Base-by-base conservation (phyloP, 2,329 filamentous ascomycete genomes). In the Aspergillus viridinutans region DNA sequence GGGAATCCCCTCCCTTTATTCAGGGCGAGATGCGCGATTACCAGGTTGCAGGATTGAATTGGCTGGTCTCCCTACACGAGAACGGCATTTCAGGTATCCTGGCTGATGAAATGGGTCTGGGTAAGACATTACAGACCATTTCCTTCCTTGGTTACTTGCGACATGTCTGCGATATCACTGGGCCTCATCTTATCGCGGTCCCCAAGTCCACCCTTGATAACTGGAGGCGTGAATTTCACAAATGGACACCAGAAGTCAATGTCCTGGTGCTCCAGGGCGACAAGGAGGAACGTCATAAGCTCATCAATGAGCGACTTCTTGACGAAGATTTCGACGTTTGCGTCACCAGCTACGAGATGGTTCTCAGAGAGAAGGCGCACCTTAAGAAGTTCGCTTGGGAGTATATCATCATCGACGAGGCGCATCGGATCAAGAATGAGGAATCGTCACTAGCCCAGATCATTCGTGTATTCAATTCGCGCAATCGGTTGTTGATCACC, bases 301-400 rank as follows among this genome's bases (percentile, higher is more conserved):
- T 99, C 54, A 97, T 99, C 74, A 90, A 91, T 63, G 90, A 96
- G 17, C 89, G 90, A 4, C 81, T 99, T n/a, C 82, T 95, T 20
- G 90, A 95, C 58, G 92, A 97, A 73, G 90, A 96, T 64, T 99
- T 99, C 66, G 94, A 99, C 68, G 93, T 97, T 20, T 97, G 93
- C 77, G 90, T 99, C 72, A 99, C 94, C 14, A 97, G 92, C 73
- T 99, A 99, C 77, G 94, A 99, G 74, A 97, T 99, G 93, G 92
- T 99, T 58, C 81, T 99, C 12, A 86, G 94, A 57, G 94, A 99
- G 72, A 97, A 99, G 78, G 82, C 90, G 1, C 91, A 96, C 65
- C 76, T 99, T 64, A 96, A 94, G 78, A 97, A 97, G 74, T 96
- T 99, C 73, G 92, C 94, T 0, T 99, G 94, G 94, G 93, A 99